Percentiles rank a stretch among this genome's conserved stretches.
Conservation (phyloP, 331 rosid genomes). For the Arachis monticola region DNA sequence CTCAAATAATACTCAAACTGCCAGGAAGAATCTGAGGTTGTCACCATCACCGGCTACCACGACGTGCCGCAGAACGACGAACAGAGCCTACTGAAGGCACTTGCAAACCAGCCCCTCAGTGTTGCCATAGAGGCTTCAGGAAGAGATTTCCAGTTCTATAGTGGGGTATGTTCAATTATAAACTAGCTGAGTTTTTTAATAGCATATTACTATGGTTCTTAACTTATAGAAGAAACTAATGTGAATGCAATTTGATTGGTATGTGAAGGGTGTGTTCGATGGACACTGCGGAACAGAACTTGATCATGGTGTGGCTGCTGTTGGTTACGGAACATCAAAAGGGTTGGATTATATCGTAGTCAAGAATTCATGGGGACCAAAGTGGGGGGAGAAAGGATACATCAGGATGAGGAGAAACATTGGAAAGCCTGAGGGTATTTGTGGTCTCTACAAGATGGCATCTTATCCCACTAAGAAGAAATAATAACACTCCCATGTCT, state of each 20-base stretch:
- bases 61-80: slow-evolving; percentile 71
- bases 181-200: neutral
- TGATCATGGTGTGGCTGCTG: slow-evolving; percentile 76
- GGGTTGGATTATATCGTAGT: slow-evolving; percentile 61
- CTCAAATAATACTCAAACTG: neutral
- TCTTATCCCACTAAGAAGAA: slow-evolving; percentile 70
- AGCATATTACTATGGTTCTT: neutral
- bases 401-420: slow-evolving; percentile 66
- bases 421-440: slow-evolving; percentile 61
- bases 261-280: slow-evolving; percentile 61
- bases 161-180: slow-evolving; percentile 53
- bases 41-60: slow-evolving; percentile 60
- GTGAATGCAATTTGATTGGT: neutral
- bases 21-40: slow-evolving; percentile 54
- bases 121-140: slow-evolving; percentile 76
- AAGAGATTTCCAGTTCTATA: slow-evolving; percentile 72
- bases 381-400: slow-evolving; percentile 79
- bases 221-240: neutral
- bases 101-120: slow-evolving; percentile 74
- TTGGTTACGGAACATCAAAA: slow-evolving; percentile 66
- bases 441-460: slow-evolving; percentile 75
- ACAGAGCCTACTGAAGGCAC: slow-evolving; percentile 68
- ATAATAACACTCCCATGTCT: slow-evolving; percentile 11
- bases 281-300: slow-evolving; percentile 68
- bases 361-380: slow-evolving; percentile 75